Evolutionary conservation across 2,329 filamentous ascomycete species (phyloP), one percentile per base, ranked within the genome.

Genomic region (Ustilaginoidea virens): DNA sequence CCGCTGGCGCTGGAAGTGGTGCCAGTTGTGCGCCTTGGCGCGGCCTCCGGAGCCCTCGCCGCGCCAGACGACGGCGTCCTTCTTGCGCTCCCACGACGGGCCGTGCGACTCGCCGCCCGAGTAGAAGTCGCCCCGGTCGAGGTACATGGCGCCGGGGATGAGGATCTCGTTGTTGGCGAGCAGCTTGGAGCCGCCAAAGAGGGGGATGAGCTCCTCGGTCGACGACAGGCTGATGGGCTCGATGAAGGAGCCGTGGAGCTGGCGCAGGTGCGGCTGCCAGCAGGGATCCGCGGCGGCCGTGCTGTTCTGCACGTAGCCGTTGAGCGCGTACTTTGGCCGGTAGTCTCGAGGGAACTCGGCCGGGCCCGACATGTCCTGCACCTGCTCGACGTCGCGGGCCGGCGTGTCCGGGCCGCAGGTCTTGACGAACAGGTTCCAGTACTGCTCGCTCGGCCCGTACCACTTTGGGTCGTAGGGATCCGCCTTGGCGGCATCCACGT

Each of bases 1-100:
- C 4, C 77, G 71, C 40, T 79, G 75, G n/a, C 76, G 70, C 36
- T 81, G 76, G 40, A 80, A 78, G 20, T 69, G 66, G 19, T 60
- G 60, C 75, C 76, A 82, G 35, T 66, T 77, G 25, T 69, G 46
- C n/a, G 43, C 41, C 32, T 51, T 52, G 25, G 60, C 49, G 17
- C 58, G 55, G 2, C 72, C 74, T 3, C 73, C 74, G 6, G 72
- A 74, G 3, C 68, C 71, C 2, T 69, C 66, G 25, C 74, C 74
- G 21, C 74, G 69, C 74, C 74, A 80, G 20, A 75, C 53, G 25
- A 73, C 50, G 4, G 51, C 55, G 30, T 66, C 56, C 17, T 52
- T 51, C 49, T 80, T 80, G 19, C 60, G 46, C 4, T 56, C 48
- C 74, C 75, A 79, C 5, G 55, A 46, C 9, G 64, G 55, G 25